These are phyloP conservation scores for Physaria fendleri DNA, from an alignment of 345 rosid species.

Conservation along the genomic window DNA sequence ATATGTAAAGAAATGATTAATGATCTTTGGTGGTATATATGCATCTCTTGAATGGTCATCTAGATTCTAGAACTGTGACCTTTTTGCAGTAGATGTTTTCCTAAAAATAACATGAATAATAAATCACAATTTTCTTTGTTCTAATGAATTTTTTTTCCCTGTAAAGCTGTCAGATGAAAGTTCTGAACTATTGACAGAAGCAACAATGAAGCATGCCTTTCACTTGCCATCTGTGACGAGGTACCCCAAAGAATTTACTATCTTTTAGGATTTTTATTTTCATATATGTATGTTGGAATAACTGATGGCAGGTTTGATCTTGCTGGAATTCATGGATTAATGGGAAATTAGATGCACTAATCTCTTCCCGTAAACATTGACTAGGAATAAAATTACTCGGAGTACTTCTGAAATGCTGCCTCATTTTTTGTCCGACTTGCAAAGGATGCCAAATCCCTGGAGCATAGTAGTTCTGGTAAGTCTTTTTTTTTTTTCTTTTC, in stretches of 20 bases:
- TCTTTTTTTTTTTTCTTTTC: constrained; percentile 3
- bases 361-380: constrained; percentile 26
- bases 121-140: neutral
- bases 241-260: constrained; percentile 32
- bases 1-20: neutral
- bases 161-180: constrained; percentile 36
- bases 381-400: constrained; percentile 45
- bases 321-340: neutral
- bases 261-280: neutral
- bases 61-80: no score
- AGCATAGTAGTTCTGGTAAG: constrained; percentile 69
- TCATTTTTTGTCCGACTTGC: constrained; percentile 50
- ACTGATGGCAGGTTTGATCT: constrained; percentile 8
- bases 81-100: no score
- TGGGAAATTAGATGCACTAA: constrained; percentile 25
- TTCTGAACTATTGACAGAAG: constrained; percentile 40
- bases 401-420: constrained; percentile 42
- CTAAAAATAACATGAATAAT: neutral
- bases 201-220: constrained; percentile 45
- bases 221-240: constrained; percentile 52
- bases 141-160: constrained; percentile 7
- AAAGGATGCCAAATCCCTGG: constrained; percentile 60
- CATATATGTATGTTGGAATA: constrained; percentile 3
- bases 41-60: neutral
- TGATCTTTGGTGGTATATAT: constrained; percentile 2